A percentile compares a stretch with the other conserved stretches of the same genome.
Conservation (phyloP, 768 basidiomycete genomes). For the Termitomyces sp. region DNA sequence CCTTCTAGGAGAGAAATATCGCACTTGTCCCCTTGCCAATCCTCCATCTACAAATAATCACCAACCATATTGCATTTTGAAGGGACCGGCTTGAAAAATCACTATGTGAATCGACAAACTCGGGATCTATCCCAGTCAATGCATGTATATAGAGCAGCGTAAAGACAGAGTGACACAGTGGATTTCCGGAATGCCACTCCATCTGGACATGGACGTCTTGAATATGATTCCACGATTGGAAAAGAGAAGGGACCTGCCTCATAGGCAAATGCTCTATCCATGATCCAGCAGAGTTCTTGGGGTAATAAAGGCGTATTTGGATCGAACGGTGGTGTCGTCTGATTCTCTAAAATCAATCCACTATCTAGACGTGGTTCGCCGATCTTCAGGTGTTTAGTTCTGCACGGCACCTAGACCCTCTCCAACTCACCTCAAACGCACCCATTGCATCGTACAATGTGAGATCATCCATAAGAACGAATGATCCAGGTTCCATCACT, state of each 20-base stretch:
- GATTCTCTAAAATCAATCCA: constrained; percentile 48
- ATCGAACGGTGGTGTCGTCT: constrained; percentile 49
- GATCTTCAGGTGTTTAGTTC: constrained; percentile 46
- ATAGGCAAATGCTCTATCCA: constrained; percentile 70
- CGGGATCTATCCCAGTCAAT: constrained; percentile 54
- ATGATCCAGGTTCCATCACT: constrained; percentile 59
- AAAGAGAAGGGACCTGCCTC: constrained; percentile 50
- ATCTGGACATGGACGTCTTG: constrained; percentile 42
- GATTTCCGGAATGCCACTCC: constrained; percentile 82
- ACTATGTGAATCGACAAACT: constrained; percentile 36
- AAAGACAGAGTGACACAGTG: constrained; percentile 82
- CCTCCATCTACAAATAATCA: constrained; percentile 55
- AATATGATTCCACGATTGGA: not conserved
- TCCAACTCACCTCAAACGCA: constrained; percentile 67
- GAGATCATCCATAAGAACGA: constrained; percentile 66
- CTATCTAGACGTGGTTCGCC: constrained; percentile 89
- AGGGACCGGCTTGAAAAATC: constrained; percentile 11
- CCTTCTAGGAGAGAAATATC: constrained; percentile 72
- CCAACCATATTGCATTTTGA: not conserved
- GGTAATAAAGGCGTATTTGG: constrained; percentile 59
- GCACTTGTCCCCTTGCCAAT: constrained; percentile 88
- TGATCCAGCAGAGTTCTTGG: constrained; percentile 83
- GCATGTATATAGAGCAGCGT: constrained; percentile 72
- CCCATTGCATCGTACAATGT: constrained; percentile 90
- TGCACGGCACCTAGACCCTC: not conserved